Evolutionary conservation across 2,329 filamentous ascomycete species (phyloP), one percentile per base, ranked within the genome.

Genomic region (Talaromyces sp.): DNA sequence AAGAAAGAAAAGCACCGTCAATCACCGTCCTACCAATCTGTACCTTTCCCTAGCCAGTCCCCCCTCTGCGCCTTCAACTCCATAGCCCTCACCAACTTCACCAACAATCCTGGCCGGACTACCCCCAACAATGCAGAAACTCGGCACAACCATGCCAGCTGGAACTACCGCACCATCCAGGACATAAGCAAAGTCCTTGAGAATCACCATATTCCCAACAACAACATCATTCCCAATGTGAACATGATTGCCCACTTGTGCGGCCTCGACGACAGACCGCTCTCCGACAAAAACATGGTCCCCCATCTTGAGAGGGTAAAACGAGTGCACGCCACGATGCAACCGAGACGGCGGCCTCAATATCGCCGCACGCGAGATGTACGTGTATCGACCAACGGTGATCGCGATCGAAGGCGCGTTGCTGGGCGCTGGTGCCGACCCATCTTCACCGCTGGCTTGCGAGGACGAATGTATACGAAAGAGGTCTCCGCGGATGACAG

Each of bases 241-340:
- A 17, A 98, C 92, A 76, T 97, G 91, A 67, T 84, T 91, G 1
- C 90, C 90, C 58, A 99, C 86, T 38, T 86, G 84, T 7, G 92
- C 91, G 0, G 93, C 91, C 72, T 95, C 91, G 41, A 99, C 84
- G 43, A 93, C 85, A 41, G 87, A 86, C 35, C 81, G 80, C 69
- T 85, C 82, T 61, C 91, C 93, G 55, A 99, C 84, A 75, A 93
- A 97, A 64, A 97, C 93, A 77, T 98, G 93, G 74, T 97, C 93
- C 52, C 92, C 92, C 65, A 99, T 89, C 63, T 95, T 91, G 68
- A 98, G 87, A 9, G 93, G 61, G 13, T 62, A 62, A 77, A 93
- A 73, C 7, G 67, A 71, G 58, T 75, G 68, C 4, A 72, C 66
- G 70, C 92, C 91, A 69, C 93, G 88, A 73, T 92, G 90, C 55